phyloP scores from a whole-genome alignment of 1,139 yeast species.

The Geotrichum fermentans region DNA sequence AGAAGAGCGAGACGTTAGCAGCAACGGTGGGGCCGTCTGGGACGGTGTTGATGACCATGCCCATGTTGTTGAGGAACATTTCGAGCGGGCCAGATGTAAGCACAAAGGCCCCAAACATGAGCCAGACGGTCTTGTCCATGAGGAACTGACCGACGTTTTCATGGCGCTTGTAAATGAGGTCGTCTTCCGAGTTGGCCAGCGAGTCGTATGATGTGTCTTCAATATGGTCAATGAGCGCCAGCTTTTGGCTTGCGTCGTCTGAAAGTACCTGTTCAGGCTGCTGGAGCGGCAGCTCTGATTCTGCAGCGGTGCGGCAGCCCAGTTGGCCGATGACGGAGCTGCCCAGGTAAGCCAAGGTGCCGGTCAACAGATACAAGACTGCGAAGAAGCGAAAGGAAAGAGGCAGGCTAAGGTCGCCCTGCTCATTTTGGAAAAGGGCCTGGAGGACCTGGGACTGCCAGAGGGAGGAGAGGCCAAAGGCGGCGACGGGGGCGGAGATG shows the following conservation, averaged over 20 bases:
- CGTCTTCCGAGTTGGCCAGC: conserved; percentile 10
- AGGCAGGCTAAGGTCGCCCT: conserved; percentile 44
- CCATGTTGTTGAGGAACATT: conserved; percentile 80
- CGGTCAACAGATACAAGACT: conserved; percentile 36
- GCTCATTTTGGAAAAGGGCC: conserved; percentile 37
- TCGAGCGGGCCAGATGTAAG: conserved; percentile 82
- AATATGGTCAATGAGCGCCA: neutral
- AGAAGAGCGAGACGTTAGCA: conserved; percentile 51
- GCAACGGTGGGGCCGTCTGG: conserved; percentile 38
- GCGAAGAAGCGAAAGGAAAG: conserved; percentile 58
- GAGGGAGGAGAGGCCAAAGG: conserved; percentile 76
- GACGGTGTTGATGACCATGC: conserved; percentile 45
- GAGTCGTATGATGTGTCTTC: conserved; percentile 1
- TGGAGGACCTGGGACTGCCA: conserved; percentile 42
- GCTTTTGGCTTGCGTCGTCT: neutral
- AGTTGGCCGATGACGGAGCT: conserved; percentile 11
- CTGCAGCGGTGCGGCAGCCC: neutral
- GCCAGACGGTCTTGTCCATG: conserved; percentile 60
- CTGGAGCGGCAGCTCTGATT: neutral
- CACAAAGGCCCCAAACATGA: conserved; percentile 58
- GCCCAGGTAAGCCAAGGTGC: conserved; percentile 30
- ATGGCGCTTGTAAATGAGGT: conserved; percentile 15
- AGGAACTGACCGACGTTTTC: conserved; percentile 42
- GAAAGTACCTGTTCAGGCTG: neutral
- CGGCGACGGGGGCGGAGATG: conserved; percentile 81